Conservation (phyloP, 768 basidiomycete species). For the Pleurotus sapidus region DNA sequence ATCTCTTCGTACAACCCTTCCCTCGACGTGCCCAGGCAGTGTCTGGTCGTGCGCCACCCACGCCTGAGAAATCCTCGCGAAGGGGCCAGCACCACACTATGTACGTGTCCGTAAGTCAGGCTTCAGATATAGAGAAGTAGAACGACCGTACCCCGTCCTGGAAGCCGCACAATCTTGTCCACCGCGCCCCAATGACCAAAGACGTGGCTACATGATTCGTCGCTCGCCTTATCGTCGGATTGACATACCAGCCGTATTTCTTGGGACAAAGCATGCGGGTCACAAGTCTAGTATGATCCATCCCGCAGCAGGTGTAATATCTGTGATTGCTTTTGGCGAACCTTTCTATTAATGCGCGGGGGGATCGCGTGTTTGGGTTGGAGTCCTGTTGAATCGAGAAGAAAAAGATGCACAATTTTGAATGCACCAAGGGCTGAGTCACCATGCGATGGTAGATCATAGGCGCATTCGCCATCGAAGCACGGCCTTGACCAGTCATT, state of each 20-base stretch:
- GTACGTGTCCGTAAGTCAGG: neutral
- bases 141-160: neutral
- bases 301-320: neutral
- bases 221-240: neutral
- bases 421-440: too few species aligned
- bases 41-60: neutral
- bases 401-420: too few species aligned
- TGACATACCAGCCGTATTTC: neutral
- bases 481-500: too few species aligned
- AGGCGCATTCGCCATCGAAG: too few species aligned
- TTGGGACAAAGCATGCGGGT: neutral
- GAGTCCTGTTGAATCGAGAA: too few species aligned
- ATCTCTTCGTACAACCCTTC: neutral
- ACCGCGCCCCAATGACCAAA: neutral
- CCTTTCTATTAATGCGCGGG: neutral
- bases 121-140: too few species aligned
- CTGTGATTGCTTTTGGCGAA: neutral
- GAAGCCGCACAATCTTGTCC: neutral
- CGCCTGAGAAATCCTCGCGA: neutral
- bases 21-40: conserved; percentile 7
- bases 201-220: neutral
- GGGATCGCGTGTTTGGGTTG: neutral
- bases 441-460: too few species aligned
- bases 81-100: conserved; percentile 6
- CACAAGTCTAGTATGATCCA: neutral